Evolutionary conservation across 257 asterid genomes (phyloP).

Genomic region (Solanum clarkiae): DNA sequence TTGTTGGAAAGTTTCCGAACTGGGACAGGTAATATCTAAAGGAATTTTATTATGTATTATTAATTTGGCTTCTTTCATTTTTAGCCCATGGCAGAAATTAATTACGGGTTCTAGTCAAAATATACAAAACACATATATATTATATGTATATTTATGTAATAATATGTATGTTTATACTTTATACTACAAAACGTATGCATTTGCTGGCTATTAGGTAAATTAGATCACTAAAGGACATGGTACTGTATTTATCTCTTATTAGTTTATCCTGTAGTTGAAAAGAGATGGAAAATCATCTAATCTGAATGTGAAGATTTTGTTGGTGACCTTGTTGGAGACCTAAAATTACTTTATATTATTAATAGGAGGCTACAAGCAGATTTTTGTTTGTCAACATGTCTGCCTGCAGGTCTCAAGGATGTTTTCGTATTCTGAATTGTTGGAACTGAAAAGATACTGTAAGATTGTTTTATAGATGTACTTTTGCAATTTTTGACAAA

Average conservation of each 20-base stretch:
- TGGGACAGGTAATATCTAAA: slow-evolving; percentile 76
- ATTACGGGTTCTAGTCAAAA: neutral
- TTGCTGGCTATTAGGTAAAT: neutral
- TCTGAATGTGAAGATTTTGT: neutral
- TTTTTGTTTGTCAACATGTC: neutral
- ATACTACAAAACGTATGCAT: neutral
- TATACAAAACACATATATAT: neutral
- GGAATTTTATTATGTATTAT: neutral
- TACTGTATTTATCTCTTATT: neutral
- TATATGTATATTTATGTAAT: neutral
- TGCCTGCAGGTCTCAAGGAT: neutral
- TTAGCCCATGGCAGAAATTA: neutral
- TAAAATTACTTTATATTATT: neutral
- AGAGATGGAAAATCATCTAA: neutral
- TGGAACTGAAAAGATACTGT: neutral
- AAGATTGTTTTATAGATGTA: neutral
- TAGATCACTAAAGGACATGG: neutral
- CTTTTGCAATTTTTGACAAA: neutral
- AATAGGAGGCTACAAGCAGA: neutral
- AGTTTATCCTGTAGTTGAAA: neutral
- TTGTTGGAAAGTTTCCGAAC: slow-evolving; percentile 93
- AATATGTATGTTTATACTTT: neutral
- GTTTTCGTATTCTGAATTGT: neutral
- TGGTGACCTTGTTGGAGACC: neutral
- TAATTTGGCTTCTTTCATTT: neutral